phyloP scores from a whole-genome alignment of 441 rosid genomes.

The Rhodomyrtus psidioides region DNA sequence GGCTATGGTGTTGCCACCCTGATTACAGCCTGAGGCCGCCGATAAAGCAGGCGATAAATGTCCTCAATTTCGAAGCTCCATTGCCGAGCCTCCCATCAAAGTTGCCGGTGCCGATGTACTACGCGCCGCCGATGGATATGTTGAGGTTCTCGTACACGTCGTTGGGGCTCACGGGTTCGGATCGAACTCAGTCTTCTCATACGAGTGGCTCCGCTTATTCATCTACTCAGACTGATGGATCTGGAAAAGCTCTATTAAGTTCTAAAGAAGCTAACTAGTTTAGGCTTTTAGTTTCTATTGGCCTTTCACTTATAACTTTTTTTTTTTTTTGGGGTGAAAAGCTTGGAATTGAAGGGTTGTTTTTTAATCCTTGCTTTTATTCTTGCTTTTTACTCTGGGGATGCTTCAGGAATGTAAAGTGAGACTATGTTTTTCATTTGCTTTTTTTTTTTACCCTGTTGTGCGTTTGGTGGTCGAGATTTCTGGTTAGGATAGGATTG shows the following conservation, averaged over 20 bases:
- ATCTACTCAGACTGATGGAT: constrained; percentile 11
- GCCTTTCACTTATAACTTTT: not conserved
- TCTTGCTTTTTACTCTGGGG: not conserved
- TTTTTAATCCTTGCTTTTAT: not conserved
- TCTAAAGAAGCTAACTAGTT: not conserved
- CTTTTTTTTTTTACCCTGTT: no score
- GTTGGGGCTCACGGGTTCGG: constrained; percentile 12
- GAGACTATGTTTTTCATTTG: no score
- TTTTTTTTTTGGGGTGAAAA: not conserved
- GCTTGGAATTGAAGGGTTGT: not conserved
- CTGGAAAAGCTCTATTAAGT: constrained; percentile 17
- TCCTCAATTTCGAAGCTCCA: constrained; percentile 40
- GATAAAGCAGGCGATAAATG: constrained; percentile 37
- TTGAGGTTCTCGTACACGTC: constrained; percentile 22
- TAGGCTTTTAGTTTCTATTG: not conserved
- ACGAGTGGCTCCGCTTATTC: constrained; percentile 15
- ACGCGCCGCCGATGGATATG: constrained; percentile 32
- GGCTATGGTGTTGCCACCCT: constrained; percentile 80
- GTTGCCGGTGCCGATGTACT: constrained; percentile 46
- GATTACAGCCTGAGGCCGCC: constrained; percentile 51
- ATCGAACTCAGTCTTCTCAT: constrained; percentile 11
- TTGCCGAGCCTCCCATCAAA: constrained; percentile 40
- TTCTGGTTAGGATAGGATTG: no score
- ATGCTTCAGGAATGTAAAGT: not conserved
- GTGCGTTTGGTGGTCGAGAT: no score